phyloP scores from a whole-genome alignment of 768 basidiomycete genomes.

The Mycena metata region DNA sequence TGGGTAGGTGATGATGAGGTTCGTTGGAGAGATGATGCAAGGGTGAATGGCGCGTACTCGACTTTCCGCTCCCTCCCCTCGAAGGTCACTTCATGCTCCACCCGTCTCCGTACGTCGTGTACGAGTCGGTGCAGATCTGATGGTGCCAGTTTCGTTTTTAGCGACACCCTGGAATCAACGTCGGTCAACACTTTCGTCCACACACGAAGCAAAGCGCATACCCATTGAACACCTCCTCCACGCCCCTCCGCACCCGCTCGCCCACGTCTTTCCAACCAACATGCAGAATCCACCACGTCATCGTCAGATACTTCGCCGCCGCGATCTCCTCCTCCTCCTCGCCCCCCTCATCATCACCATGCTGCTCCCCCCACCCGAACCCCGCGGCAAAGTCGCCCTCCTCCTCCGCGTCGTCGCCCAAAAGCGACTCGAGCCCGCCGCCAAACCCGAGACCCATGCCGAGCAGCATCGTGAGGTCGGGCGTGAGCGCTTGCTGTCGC shows the following conservation, averaged over 20 bases:
- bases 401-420: constrained; percentile 44
- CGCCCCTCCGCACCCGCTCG: constrained; percentile 77
- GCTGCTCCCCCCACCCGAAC: constrained; percentile 28
- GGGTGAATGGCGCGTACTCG: constrained; percentile 55
- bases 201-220: constrained; percentile 53
- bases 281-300: constrained; percentile 94
- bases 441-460: constrained; percentile 43
- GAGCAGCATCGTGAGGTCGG: constrained; percentile 56
- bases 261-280: constrained; percentile 92
- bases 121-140: constrained; percentile 79
- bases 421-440: constrained; percentile 43
- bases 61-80: constrained; percentile 70
- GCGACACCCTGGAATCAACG: constrained; percentile 71
- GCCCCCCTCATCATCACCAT: constrained; percentile 53
- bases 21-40: constrained; percentile 4
- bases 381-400: constrained; percentile 39
- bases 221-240: constrained; percentile 89
- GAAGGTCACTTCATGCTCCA: constrained; percentile 79
- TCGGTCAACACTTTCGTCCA: constrained; percentile 6
- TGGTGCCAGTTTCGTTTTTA: constrained; percentile 81
- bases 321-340: constrained; percentile 73
- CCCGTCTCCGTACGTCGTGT: constrained; percentile 78
- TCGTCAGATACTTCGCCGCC: constrained; percentile 76
- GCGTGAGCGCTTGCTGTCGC: constrained; percentile 58
- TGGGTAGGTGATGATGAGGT: constrained; percentile 41